Conservation (phyloP, 2,329 filamentous ascomycete genomes). For the Microcera coccophila region DNA sequence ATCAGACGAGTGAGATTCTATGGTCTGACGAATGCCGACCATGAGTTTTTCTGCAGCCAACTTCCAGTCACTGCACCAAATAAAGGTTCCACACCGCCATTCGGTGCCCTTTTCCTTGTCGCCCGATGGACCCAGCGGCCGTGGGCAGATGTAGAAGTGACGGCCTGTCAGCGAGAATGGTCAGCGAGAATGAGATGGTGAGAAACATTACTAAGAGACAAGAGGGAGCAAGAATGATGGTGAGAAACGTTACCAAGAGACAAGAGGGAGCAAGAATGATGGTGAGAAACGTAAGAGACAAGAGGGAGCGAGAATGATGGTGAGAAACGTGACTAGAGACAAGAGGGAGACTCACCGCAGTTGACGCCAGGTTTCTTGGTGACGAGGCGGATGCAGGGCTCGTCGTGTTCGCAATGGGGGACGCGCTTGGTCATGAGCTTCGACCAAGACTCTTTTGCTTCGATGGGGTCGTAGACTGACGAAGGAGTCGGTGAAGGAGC, state of each 20-base stretch:
- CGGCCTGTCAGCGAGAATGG: too few species aligned
- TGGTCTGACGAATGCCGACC: too few species aligned
- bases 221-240: too few species aligned
- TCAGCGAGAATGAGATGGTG: too few species aligned
- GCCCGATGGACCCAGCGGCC: slow-evolving; percentile 79
- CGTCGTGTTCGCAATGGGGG: slow-evolving; percentile 82
- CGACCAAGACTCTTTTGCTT: slow-evolving; percentile 78
- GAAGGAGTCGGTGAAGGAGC: slow-evolving; percentile 16
- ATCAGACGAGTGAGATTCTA: too few species aligned
- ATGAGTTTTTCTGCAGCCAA: too few species aligned
- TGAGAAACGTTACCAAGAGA: too few species aligned
- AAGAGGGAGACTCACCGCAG: slow-evolving; percentile 58
- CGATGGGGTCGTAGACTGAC: slow-evolving; percentile 61
- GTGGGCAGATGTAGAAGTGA: slow-evolving; percentile 60
- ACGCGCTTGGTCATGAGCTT: slow-evolving; percentile 74
- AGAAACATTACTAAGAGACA: too few species aligned
- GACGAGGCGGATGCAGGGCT: slow-evolving; percentile 76
- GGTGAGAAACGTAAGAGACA: too few species aligned
- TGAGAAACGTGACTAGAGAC: too few species aligned
- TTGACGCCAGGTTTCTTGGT: slow-evolving; percentile 92
- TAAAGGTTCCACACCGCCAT: slow-evolving; percentile 86
- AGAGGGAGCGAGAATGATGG: too few species aligned
- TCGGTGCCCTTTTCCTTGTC: slow-evolving; percentile 78
- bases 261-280: too few species aligned
- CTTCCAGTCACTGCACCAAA: slow-evolving; percentile 61